Evolutionary conservation across 805 yeast genomes (phyloP), one percentile per base, ranked within the genome.

Genomic region (Kodamaea jinghongensis): DNA sequence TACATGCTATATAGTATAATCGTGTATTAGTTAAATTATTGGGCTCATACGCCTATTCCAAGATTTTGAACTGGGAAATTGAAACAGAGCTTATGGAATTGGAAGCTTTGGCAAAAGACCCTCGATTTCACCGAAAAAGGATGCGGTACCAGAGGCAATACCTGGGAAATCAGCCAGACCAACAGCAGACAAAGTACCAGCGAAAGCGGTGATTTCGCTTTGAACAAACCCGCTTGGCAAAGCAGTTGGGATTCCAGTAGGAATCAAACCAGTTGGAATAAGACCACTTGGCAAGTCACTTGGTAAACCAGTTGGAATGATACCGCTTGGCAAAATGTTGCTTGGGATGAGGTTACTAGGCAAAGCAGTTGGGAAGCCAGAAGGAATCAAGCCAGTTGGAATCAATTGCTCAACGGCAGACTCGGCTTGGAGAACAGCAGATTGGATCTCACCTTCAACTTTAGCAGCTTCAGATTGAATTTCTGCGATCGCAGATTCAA

Each of bases 71-170:
- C n/a, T n/a, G n/a, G n/a, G n/a, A n/a, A n/a, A n/a, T n/a, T n/a
- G n/a, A n/a, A n/a, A n/a, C n/a, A n/a, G n/a, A 20, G 23, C 23
- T 20, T 8, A 20, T 32, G 35, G 35, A 8, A 6, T 5, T 20
- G 23, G 23, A 22, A 20, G 27, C 15, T 17, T 20, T n/a, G 35
- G 25, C 27, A 32, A 17, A 20, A 27, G 15, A 8, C 28, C 25
- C 27, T 32, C 35, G 13, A 32, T n/a, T 8, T 32, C 35, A 9
- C 35, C 35, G 27, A 32, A 28, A 8, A 32, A 32, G 4, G 15
- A 13, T 7, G 35, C 20, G 16, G 17, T 17, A 12, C 28, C 23
- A 15, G 28, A 17, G 2, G 34, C 34, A 17, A 32, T 17, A 6
- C 23, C 23, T 20, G 23, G 23, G 23, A 20, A 20, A 20, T 5